Evolutionary conservation across 495 filamentous ascomycete genomes (phyloP), one percentile per base, ranked within the genome.

Genomic region (Durotheca rogersii): DNA sequence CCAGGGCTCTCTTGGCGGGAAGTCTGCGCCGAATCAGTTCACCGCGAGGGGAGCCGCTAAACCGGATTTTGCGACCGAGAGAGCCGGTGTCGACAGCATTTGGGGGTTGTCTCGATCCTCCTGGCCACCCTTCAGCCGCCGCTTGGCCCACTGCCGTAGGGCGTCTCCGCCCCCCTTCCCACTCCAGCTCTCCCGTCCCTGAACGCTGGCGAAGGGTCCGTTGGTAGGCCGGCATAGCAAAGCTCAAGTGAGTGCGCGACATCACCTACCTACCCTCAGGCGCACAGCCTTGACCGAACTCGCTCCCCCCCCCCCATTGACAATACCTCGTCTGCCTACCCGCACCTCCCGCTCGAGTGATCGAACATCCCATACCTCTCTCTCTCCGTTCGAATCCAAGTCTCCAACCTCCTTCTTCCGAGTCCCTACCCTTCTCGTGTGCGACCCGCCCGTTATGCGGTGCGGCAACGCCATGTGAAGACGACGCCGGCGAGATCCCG

Each of bases 1-100:
- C 19, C 23, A 21, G 43, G 14, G 43, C 46, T 41, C 50, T 41
- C 40, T 51, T 31, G 43, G 47, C 48, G 25, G 34, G 38, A 27
- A 32, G 18, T 36, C 49, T 46, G 49, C 49, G 40, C 56, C 56
- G 31, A 53, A 58, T 53, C 39, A n/a, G 56, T 48, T 53, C 49
- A 58, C 56, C 56, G 56, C 50, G 44, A 41, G 44, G 33, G 33
- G 29, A n/a, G 47, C 52, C 60, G 56, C 60, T 63, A 63, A 60
- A 57, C 60, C 56, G 16, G 15, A 45, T 60, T 53, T 41, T 29
- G 45, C 53, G 60, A 63, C 60, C 60, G 60, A 63, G 33, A 42
- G 56, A 40, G 56, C 38, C 33, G 46, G 56, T 55, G 43, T 45
- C 50, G 47, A 57, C 53, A 46, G n/a, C 27, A 49, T 50, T 38